A percentile compares a stretch with the other conserved stretches of the same genome.
Evolutionary conservation across 805 yeast genomes (phyloP).

Genomic region (Blastobotrys mokoenaii): DNA sequence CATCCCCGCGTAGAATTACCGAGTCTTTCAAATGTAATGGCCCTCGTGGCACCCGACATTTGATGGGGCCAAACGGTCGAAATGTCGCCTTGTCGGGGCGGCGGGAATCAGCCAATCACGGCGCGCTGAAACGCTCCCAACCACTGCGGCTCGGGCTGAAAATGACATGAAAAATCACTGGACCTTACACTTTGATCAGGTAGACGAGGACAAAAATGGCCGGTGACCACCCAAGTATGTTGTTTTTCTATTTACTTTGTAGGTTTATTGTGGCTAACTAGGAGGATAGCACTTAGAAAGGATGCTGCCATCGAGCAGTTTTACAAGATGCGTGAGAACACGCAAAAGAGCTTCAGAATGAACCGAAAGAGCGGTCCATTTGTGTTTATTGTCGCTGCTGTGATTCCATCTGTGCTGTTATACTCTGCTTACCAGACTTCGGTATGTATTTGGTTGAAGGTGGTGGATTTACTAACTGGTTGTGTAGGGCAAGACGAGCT

Average conservation of each 20-base stretch:
- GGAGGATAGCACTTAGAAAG: conserved; percentile 22
- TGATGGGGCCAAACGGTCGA: too few relatives aligned
- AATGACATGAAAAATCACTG: neutral
- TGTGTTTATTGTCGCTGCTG: conserved; percentile 23
- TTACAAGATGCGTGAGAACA: conserved; percentile 24
- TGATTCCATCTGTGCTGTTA: conserved; percentile 11
- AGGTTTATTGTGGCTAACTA: too few relatives aligned
- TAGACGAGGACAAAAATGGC: conserved; percentile 8
- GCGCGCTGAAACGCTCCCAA: neutral
- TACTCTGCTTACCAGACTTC: neutral
- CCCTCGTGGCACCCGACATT: too few relatives aligned
- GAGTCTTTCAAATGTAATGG: too few relatives aligned
- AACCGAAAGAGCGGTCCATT: conserved; percentile 24
- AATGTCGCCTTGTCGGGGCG: neutral
- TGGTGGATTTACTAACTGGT: neutral
- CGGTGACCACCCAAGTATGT: conserved; percentile 8
- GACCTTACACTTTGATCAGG: neutral
- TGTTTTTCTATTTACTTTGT: too few relatives aligned
- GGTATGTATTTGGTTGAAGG: neutral
- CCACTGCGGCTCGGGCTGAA: neutral
- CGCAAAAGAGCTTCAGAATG: conserved; percentile 24
- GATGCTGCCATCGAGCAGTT: conserved; percentile 30
- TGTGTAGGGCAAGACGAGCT: conserved; percentile 14
- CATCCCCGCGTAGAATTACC: too few relatives aligned
- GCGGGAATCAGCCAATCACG: neutral